These are phyloP conservation scores for Sisymbrium irio DNA, from an alignment of 345 rosid species.

Conservation along the genomic window DNA sequence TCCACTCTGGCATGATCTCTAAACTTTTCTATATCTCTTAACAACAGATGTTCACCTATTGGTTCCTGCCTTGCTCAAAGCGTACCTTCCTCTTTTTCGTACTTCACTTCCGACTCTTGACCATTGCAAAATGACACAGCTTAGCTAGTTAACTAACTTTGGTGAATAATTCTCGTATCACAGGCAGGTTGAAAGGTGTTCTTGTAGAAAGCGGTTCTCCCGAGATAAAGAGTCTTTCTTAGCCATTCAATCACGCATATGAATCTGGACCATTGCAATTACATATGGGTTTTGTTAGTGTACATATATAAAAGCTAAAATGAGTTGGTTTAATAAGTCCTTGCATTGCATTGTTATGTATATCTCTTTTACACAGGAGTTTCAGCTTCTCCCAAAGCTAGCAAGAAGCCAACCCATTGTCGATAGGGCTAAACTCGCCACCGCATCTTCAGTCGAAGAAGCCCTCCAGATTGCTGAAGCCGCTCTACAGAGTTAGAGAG, in stretches of 20 bases:
- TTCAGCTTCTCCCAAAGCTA: constrained; percentile 76
- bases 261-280: neutral
- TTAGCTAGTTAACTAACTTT: neutral
- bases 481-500: constrained; percentile 42
- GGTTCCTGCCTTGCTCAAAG: constrained; percentile 4
- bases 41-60: constrained; percentile 19
- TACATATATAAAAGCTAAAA: too few relatives aligned
- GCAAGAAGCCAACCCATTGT: constrained; percentile 80
- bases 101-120: neutral
- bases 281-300: neutral
- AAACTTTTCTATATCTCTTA: neutral
- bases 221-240: constrained; percentile 55
- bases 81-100: neutral
- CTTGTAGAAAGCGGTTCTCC: constrained; percentile 92
- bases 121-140: neutral
- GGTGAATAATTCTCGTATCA: constrained; percentile 1
- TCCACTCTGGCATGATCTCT: neutral
- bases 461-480: constrained; percentile 65
- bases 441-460: constrained; percentile 85
- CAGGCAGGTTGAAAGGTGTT: constrained; percentile 93
- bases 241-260: neutral
- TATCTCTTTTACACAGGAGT: constrained; percentile 50
- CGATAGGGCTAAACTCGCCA: constrained; percentile 67
- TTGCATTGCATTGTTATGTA: neutral
- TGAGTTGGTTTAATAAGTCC: neutral